Conservation (phyloP, 768 basidiomycete genomes). For the Phylloporus rhodoxanthus region DNA sequence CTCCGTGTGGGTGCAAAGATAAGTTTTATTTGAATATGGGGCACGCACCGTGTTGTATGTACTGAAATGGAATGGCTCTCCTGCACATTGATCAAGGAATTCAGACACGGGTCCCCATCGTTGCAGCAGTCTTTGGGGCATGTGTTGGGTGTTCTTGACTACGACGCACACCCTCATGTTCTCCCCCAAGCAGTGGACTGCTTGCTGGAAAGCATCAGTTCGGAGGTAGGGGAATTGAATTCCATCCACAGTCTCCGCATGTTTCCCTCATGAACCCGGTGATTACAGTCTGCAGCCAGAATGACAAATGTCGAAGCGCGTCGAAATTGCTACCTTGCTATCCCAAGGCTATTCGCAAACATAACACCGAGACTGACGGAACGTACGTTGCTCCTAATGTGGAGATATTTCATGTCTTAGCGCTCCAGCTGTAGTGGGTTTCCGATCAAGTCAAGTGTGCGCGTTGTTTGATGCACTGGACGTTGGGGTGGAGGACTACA, state of each 20-base stretch:
- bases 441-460: slow-evolving; percentile 41
- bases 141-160: slow-evolving; percentile 65
- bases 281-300: slow-evolving; percentile 29
- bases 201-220: slow-evolving; percentile 54
- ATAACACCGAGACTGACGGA: slow-evolving; percentile 38
- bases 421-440: slow-evolving; percentile 32
- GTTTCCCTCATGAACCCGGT: slow-evolving; percentile 14
- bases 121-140: slow-evolving; percentile 72
- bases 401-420: slow-evolving; percentile 9
- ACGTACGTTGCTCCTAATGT: slow-evolving; percentile 36
- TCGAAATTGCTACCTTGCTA: slow-evolving; percentile 45
- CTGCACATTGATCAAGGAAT: slow-evolving; percentile 61
- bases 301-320: slow-evolving; percentile 53
- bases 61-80: slow-evolving; percentile 14
- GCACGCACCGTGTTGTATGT: slow-evolving; percentile 9
- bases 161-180: slow-evolving; percentile 48
- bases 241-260: slow-evolving; percentile 19
- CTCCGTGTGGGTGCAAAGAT: slow-evolving; percentile 64
- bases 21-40: slow-evolving; percentile 34
- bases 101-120: slow-evolving; percentile 42
- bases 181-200: slow-evolving; percentile 50
- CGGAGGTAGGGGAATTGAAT: slow-evolving; percentile 39
- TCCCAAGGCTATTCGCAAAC: slow-evolving; percentile 43
- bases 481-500: slow-evolving; percentile 84
- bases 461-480: slow-evolving; percentile 52